These are phyloP conservation scores for Diutina pseudorugosa DNA, from an alignment of 1,139 yeast genomes.

Conservation along the genomic window DNA sequence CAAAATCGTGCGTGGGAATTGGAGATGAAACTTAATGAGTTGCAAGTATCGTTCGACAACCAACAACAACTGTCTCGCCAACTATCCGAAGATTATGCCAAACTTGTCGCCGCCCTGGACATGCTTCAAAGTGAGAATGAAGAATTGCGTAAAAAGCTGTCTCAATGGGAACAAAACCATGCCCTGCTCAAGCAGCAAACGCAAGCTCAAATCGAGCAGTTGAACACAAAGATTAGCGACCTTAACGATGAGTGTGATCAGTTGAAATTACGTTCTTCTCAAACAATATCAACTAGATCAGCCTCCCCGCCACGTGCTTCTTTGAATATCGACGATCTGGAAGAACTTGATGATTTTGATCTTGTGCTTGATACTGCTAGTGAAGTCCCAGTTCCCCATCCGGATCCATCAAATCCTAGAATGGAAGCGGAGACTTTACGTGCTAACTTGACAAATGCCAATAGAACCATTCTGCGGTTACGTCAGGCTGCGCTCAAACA, in stretches of 20 bases:
- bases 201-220: constrained; percentile 30
- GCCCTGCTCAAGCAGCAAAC: constrained; percentile 21
- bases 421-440: constrained; percentile 59
- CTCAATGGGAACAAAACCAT: constrained; percentile 21
- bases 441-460: constrained; percentile 56
- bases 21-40: constrained; percentile 42
- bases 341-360: constrained; percentile 21
- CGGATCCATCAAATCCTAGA: constrained; percentile 34
- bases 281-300: neutral
- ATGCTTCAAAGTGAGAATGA: constrained; percentile 35
- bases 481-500: constrained; percentile 28
- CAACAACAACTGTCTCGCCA: constrained; percentile 14
- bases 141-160: constrained; percentile 28
- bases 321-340: neutral
- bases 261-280: constrained; percentile 19
- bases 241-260: constrained; percentile 56
- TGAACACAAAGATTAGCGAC: constrained; percentile 38
- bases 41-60: constrained; percentile 32
- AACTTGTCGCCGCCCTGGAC: constrained; percentile 11
- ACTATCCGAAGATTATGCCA: constrained; percentile 9
- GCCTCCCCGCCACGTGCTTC: neutral
- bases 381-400: constrained; percentile 10
- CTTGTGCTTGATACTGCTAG: constrained; percentile 20
- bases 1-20: constrained; percentile 76
- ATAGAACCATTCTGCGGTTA: constrained; percentile 43